Conservation (phyloP, 2,329 filamentous ascomycete species). For the Venturia oleaginea region DNA sequence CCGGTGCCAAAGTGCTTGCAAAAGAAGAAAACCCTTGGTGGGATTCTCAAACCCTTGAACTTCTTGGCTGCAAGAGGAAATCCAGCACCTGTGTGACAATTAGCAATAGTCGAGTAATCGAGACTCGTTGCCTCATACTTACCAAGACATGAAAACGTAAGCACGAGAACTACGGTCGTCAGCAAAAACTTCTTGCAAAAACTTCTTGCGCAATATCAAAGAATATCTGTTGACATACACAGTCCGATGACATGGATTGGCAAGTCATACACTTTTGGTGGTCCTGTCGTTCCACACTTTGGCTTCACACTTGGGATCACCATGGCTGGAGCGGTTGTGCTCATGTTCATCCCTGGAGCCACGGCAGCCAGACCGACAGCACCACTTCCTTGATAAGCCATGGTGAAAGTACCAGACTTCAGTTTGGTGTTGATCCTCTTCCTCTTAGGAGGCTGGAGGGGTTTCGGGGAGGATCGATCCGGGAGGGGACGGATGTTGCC, state of each 20-base stretch:
- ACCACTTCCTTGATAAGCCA: background rate
- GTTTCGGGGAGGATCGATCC: background rate
- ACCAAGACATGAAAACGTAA: conserved; percentile 1
- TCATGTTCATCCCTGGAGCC: conserved; percentile 2
- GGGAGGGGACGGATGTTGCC: background rate
- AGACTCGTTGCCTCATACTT: background rate
- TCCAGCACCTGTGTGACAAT: conserved; percentile 18
- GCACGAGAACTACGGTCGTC: conserved; percentile 10
- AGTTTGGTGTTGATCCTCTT: background rate
- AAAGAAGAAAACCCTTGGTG: conserved; percentile 49
- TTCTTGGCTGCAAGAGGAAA: conserved; percentile 38
- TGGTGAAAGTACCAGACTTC: background rate
- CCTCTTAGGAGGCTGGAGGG: background rate
- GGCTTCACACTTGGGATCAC: conserved; percentile 23
- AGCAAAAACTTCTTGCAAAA: too few species aligned
- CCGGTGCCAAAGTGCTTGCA: conserved; percentile 61
- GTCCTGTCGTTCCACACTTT: conserved; percentile 24
- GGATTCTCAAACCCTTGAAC: conserved; percentile 50
- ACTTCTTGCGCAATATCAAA: conserved; percentile 20
- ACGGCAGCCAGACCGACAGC: background rate
- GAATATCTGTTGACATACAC: conserved; percentile 25
- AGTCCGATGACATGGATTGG: conserved; percentile 30
- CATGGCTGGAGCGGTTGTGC: background rate
- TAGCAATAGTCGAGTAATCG: background rate
- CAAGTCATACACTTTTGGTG: conserved; percentile 26